Base-by-base conservation (phyloP, 2,329 filamentous ascomycete species). In the Paraconiothyrium brasiliense region DNA sequence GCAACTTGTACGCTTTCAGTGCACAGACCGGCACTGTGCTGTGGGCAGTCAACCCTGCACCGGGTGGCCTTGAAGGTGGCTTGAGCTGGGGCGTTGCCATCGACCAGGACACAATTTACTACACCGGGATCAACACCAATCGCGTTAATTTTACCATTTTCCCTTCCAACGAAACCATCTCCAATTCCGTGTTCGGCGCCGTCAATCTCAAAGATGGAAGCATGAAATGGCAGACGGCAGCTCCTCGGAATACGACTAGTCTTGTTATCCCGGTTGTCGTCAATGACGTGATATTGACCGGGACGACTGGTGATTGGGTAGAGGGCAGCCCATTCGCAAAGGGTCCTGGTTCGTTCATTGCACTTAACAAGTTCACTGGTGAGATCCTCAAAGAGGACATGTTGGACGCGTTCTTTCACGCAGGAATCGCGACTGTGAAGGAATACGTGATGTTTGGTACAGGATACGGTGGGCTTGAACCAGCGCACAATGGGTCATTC, bases 401-500 rank as follows among this genome's bases (percentile, higher is more conserved):
- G 16, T 13, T 57, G 13, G 60, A 62, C 41, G 43, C 22, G 13
- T 56, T 48, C 46, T 59, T 62, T 27, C 47, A 62, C 16, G 57
- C 49, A 8, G 60, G 57, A 2, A 59, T 62, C 39, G 57, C 52
- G 8, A 41, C 49, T 13, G 44, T 56, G 44, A n/a, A 62, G 14
- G 50, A 60, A 10, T 59, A 62, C 39, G 41, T 62, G 2, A 35
- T 62, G 32, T 58, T 59, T 32, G 56, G 60, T 30, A 62, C 56
- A 11, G 56, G 60, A 9, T 61, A 61, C 43, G 34, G 32, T 3
- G 54, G 59, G 10, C 9, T 41, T 14, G 20, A 54, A 43, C 50
- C 51, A 8, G 4, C 22, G 6, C 48, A 44, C 10, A 62, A 54
- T 27, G 56, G 60, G 9, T 55, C 50, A 9, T 55, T 62, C 32